Evolutionary conservation across 1,284 basidiomycete genomes (phyloP).

Genomic region (Mycosarcoma maydis): DNA sequence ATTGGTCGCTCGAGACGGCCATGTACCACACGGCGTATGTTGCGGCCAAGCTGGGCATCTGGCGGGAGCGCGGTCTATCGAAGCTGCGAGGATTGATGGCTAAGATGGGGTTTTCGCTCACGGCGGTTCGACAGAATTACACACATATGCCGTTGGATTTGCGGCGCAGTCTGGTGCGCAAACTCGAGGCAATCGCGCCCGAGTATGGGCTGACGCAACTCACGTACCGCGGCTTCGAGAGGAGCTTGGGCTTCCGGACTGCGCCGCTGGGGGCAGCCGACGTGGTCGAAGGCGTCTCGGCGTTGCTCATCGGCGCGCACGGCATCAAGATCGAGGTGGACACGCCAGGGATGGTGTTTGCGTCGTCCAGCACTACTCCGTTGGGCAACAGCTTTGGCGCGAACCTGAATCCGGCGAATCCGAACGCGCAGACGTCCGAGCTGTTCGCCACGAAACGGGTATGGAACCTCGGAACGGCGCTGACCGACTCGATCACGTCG

Average conservation of each 20-base stretch:
- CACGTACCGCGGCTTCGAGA: conserved; percentile 89
- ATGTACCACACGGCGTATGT: conserved; percentile 99
- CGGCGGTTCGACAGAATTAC: conserved; percentile 91
- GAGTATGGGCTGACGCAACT: conserved; percentile 97
- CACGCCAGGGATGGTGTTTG: conserved; percentile 54
- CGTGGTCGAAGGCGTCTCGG: conserved; percentile 87
- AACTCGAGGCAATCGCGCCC: conserved; percentile 88
- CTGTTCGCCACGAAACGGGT: conserved; percentile 51
- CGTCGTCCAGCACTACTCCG: conserved; percentile 3
- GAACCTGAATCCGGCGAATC: conserved; percentile 21
- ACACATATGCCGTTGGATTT: conserved; percentile 96
- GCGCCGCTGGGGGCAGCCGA: conserved; percentile 90
- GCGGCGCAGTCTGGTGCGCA: conserved; percentile 81
- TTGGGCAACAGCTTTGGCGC: conserved; percentile 26
- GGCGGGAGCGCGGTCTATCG: conserved; percentile 92
- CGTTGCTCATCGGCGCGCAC: conserved; percentile 88
- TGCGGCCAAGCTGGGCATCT: conserved; percentile 91
- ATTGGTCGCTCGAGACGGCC: conserved; percentile 96
- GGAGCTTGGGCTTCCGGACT: conserved; percentile 87
- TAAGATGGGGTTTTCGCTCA: conserved; percentile 97
- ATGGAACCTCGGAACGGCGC: conserved; percentile 43
- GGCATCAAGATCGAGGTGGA: conserved; percentile 87
- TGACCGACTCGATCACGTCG: conserved; percentile 15
- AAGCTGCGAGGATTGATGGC: conserved; percentile 89
- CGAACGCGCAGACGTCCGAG: conserved; percentile 31